Base-by-base conservation (phyloP, 441 rosid species). In the Croton laevigatus region DNA sequence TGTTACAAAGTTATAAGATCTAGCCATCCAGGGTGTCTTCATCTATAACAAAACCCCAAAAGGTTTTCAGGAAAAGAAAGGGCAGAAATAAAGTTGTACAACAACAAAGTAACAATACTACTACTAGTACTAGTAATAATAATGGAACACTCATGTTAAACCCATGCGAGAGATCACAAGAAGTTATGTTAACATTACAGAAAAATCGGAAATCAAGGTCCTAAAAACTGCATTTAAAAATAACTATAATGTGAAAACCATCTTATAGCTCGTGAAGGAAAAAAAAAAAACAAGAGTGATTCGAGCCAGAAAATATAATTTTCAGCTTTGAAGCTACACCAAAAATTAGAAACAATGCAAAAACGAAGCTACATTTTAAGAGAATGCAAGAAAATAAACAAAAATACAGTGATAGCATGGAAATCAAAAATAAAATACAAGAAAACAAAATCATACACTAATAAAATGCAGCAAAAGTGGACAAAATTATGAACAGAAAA, bases 381-480 rank as follows among this genome's bases (percentile, higher is more conserved):
- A 27, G 32, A 27, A 27, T 2, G 32, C 3, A 52, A 52, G 19
- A n/a, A 7, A n/a, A 19, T 0, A 19, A 58, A 13, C n/a, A 23
- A 58, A 14, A 16, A 23, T 1, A 55, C 4, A 20, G 14, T 13
- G 1, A 58, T 4, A 27, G 13, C 4, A 34, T 40, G 38, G 46
- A 60, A 8, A 17, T 37, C 13, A 60, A 4, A 8, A 60, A 7
- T 1, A 55, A 19, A 23, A 8, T 4, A 22, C 3, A 11, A 9
- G 3, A 62, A 17, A 16, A 20, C 8, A 22, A 12, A 62, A 44
- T 10, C 19, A 10, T 9, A 20, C 22, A 20, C 19, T 48, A 8
- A n/a, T 3, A 69, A 65, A 69, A 69, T 69, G 72, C 72, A 69
- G 44, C 14, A 4, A n/a, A 69, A 59, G 45, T 45, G 36, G 8